Conservation (phyloP, 768 basidiomycete species). For the Ramaria rubella region DNA sequence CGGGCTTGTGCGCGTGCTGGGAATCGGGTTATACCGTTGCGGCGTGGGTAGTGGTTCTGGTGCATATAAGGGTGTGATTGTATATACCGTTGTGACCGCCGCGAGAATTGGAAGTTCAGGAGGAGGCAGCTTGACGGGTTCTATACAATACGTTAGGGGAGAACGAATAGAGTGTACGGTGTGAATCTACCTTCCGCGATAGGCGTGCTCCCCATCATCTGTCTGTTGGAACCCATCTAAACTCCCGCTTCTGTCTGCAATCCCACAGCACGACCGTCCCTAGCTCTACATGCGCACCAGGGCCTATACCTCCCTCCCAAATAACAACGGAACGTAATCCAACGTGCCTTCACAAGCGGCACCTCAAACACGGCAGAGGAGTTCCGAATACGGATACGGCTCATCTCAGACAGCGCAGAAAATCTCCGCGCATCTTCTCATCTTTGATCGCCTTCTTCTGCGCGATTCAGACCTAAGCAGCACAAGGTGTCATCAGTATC, state of each 20-base stretch:
- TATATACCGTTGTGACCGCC: background rate
- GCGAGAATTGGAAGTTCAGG: background rate
- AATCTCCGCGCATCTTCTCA: constrained; percentile 67
- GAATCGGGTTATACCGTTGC: background rate
- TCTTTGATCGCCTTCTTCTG: constrained; percentile 73
- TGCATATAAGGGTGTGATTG: background rate
- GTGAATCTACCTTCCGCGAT: background rate
- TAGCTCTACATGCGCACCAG: constrained; percentile 62
- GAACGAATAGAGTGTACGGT: background rate
- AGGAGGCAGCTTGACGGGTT: background rate
- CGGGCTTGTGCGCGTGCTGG: background rate
- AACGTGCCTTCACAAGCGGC: constrained; percentile 42
- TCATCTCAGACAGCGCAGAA: constrained; percentile 59
- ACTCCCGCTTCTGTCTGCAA: constrained; percentile 61
- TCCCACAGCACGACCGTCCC: constrained; percentile 80
- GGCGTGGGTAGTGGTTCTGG: background rate
- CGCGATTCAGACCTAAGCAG: constrained; percentile 60
- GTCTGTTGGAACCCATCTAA: constrained; percentile 51
- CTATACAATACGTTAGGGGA: background rate
- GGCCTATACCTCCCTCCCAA: too few species aligned
- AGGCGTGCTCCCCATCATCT: constrained; percentile 1
- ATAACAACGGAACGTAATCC: background rate
- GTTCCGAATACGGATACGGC: constrained; percentile 78
- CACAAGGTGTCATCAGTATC: background rate
- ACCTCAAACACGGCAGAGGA: constrained; percentile 85